A percentile compares a stretch with the other conserved stretches of the same genome.
These are phyloP conservation scores for Alternaria sp. DNA, from an alignment of 2,329 filamentous ascomycete species.

Conservation along the genomic window DNA sequence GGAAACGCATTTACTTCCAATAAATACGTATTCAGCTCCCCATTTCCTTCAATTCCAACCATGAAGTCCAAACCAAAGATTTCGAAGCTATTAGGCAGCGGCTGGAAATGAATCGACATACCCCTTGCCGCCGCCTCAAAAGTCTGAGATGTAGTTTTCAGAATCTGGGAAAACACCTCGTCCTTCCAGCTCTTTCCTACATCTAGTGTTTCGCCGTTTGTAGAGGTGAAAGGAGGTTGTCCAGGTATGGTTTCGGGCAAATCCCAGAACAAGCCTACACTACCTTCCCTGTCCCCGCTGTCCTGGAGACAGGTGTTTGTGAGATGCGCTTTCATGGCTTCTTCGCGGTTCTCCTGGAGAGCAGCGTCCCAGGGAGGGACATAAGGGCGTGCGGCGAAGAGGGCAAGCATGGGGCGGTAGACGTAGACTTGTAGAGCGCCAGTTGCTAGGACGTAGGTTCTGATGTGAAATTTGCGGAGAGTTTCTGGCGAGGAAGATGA, in stretches of 20 bases:
- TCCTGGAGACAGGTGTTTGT: conserved; percentile 96
- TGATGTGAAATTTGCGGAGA: conserved; percentile 89
- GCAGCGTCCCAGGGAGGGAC: conserved; percentile 63
- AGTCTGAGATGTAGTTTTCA: conserved; percentile 74
- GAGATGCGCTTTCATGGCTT: conserved; percentile 75
- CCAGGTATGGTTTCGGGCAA: conserved; percentile 57
- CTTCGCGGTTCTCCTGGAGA: conserved; percentile 31
- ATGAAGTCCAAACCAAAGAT: conserved; percentile 92
- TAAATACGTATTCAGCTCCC: conserved; percentile 69
- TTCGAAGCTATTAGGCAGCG: conserved; percentile 88
- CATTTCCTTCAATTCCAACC: conserved; percentile 63
- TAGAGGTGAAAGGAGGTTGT: conserved; percentile 24
- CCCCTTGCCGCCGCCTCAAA: conserved; percentile 87
- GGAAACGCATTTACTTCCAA: conserved; percentile 96
- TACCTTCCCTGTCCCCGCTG: conserved; percentile 63
- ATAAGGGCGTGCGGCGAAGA: conserved; percentile 85
- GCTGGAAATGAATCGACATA: conserved; percentile 92
- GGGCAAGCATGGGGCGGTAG: conserved; percentile 88
- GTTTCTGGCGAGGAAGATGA: not conserved
- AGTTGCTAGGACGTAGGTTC: conserved; percentile 85
- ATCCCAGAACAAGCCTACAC: conserved; percentile 79
- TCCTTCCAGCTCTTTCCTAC: conserved; percentile 58
- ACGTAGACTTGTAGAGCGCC: conserved; percentile 85
- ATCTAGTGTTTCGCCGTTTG: not conserved
- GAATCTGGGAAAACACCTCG: conserved; percentile 77